phyloP scores from a whole-genome alignment of 208 protist genomes.

The Crithidia mellificae region DNA sequence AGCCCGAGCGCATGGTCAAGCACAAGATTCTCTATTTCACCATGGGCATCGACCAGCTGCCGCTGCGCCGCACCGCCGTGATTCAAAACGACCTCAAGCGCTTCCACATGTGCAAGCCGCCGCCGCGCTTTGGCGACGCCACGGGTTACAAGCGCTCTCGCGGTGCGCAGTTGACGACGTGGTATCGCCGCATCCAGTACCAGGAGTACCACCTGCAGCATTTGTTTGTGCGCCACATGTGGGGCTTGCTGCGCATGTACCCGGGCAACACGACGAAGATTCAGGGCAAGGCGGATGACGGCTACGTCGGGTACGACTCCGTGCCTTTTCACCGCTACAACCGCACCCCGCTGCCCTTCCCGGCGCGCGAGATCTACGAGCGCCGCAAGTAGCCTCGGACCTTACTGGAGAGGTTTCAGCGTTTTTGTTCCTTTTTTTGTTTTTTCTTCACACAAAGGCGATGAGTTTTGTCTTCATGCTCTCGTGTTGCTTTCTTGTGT shows the following conservation, averaged over 20 bases:
- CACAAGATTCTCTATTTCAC: constrained; percentile 91
- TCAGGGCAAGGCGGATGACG: constrained; percentile 82
- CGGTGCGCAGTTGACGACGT: constrained; percentile 75
- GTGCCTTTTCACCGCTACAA: constrained; percentile 89
- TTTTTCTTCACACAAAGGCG: constrained; percentile 7
- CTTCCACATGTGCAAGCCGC: constrained; percentile 83
- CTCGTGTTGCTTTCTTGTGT: not conserved
- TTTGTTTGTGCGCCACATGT: constrained; percentile 86
- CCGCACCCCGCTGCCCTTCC: constrained; percentile 75
- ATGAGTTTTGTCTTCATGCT: not conserved
- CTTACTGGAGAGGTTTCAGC: not conserved
- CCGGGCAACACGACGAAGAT: constrained; percentile 86
- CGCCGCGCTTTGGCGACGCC: constrained; percentile 66
- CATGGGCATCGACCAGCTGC: constrained; percentile 86
- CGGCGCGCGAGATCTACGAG: constrained; percentile 88
- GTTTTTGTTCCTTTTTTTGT: not conserved
- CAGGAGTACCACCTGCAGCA: constrained; percentile 92
- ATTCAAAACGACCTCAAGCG: constrained; percentile 80
- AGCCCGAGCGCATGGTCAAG: constrained; percentile 86
- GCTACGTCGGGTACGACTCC: constrained; percentile 86
- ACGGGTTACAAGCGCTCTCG: constrained; percentile 87
- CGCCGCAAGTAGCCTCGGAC: constrained; percentile 57
- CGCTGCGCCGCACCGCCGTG: constrained; percentile 82
- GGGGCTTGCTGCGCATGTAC: constrained; percentile 84
- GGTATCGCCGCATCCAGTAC: constrained; percentile 90